These are phyloP conservation scores for Ochromonas danica DNA, from an alignment of 108 stramenopile genomes.

Conservation along the genomic window DNA sequence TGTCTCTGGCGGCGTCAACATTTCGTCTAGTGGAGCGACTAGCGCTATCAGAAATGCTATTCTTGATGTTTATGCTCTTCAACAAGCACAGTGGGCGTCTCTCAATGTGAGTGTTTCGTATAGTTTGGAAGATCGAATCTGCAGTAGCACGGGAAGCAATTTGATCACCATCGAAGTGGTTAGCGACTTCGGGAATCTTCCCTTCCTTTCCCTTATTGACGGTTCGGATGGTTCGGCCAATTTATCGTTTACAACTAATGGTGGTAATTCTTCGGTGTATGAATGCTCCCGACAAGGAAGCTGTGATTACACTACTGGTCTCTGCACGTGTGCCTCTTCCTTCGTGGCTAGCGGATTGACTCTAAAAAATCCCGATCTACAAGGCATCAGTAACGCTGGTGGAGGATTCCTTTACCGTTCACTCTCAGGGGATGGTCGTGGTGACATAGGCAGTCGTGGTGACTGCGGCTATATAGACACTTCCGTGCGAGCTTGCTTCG, in stretches of 20 bases:
- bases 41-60: not conserved
- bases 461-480: slow-evolving; percentile 23
- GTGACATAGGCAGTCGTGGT: not conserved
- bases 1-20: not conserved
- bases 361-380: no score
- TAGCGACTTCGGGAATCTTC: not conserved
- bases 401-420: not conserved
- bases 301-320: slow-evolving; percentile 15
- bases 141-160: not conserved
- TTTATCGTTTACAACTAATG: not conserved
- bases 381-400: not conserved
- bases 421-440: not conserved
- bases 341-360: no score
- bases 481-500: not conserved
- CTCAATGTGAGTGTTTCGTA: slow-evolving; percentile 6
- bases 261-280: not conserved
- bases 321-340: slow-evolving; percentile 22
- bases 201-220: not conserved
- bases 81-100: not conserved
- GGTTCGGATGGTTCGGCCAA: not conserved
- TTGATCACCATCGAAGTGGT: not conserved
- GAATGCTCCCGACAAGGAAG: slow-evolving; percentile 25
- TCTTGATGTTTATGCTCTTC: not conserved
- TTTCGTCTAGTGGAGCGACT: not conserved
- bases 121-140: not conserved